Evolutionary conservation across 371 early-diverging fungal genomes (phyloP), one percentile per base, ranked within the genome.

Genomic region (Mycotypha africana): DNA sequence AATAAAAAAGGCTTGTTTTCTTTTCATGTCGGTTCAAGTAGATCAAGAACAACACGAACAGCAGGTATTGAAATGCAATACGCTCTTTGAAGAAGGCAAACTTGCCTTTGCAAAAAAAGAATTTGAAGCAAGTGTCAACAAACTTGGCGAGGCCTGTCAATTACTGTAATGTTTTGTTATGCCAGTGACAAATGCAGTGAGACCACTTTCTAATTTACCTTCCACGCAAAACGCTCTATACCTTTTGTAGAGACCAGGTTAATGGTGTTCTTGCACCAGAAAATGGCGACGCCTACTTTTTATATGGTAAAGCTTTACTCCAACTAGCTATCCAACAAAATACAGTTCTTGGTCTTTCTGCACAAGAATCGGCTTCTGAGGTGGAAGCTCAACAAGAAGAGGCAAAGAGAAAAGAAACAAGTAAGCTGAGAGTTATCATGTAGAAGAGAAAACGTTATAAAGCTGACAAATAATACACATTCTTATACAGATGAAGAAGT

Each of bases 221-320:
- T 33, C 15, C 28, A 28, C 28, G 8, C 28, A 28, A 28, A 28
- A 28, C 34, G 4, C 34, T 11, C 9, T 41, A 2, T 31, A 3
- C 20, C 7, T 38, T 38, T 23, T 41, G 23, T 53, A 88, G 89
- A 20, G 88, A 84, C 36, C 62, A 78, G 39, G 47, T 74, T 5
- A 76, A 84, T 61, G 92, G 92, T 21, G 65, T 68, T 49, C 72
- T 81, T 23, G 76, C 89, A 12, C 73, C 75, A 33, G 70, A 80
- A 42, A 88, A 82, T 57, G 93, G 89, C 1, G 91, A 91, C 51
- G 82, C 79, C 4, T 62, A 86, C 45, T 85, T 86, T 38, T 47
- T 79, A 50, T 93, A 92, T 49, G 93, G 93, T 14, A 72, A 80
- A 25, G 88, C 92, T 7, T 62, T 93, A 20, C 60, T 91, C 21